Base-by-base conservation (phyloP, 352 stramenopile genomes). In the Globisporangium carolinianum region DNA sequence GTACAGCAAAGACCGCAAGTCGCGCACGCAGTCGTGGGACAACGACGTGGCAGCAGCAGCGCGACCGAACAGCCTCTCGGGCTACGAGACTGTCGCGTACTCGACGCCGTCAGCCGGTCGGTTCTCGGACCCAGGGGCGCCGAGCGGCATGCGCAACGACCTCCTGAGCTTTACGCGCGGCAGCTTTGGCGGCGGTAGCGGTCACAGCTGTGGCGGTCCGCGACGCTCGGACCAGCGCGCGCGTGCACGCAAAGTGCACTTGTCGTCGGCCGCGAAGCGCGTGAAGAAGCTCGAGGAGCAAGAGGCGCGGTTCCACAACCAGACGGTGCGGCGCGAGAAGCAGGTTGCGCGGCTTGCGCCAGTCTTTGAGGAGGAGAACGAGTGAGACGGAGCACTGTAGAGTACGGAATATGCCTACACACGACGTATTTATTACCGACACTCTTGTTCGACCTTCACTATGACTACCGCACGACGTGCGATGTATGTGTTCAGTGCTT, bases 231-330 rank as follows among this genome's bases (percentile, higher is more conserved):
- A 90, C 11, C 58, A 69, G 18, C 74, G 79, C 53, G 72, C 61
- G 18, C 79, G 83, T 24, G 49, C 67, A 7, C 71, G 71, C 15
- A 84, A 84, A 24, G 76, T 92, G 55, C 80, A 92, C 53, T 66
- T 90, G 58, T 92, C 83, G 36, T 90, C 83, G 12, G 83, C 80
- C 9, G 83, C 83, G 49, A 92, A 92, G 73, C 83, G 83, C 51
- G 76, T 90, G 9, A 90, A 92, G 66, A 85, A 75, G 54, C 73
- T 90, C n/a, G 83, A 92, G 53, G 83, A 92, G 51, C 71, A 86
- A 46, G 83, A 92, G 58, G 82, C 82, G 12, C 76, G 79, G 15
- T 89, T 90, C 57, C 74, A 63, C 47, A 47, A 72, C 55, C 61
- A 74, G 56, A 51, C 66, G 52, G 55, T 73, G 52, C 46, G 51